Evolutionary conservation across 805 yeast species (phyloP).

Genomic region (Ogataea naganishii): DNA sequence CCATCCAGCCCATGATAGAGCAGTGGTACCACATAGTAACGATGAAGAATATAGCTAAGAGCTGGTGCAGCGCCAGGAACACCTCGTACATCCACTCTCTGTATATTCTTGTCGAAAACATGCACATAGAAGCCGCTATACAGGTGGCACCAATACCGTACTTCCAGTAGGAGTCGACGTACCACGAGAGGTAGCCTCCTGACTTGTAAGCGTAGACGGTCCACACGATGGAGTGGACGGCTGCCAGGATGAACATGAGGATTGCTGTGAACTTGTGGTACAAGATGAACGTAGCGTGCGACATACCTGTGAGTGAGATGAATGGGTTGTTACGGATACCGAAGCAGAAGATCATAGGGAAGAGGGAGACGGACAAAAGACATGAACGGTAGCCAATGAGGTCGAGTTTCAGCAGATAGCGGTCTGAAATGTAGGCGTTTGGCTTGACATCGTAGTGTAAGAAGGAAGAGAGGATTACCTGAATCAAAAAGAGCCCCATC

Average conservation of each 20-base stretch:
- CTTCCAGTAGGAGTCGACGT: slow-evolving; percentile 35
- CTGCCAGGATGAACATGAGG: slow-evolving; percentile 34
- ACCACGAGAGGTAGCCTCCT: slow-evolving; percentile 33
- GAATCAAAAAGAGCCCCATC: slow-evolving; percentile 21
- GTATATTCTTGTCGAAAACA: slow-evolving; percentile 14
- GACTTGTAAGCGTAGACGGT: slow-evolving; percentile 34
- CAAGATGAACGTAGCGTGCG: slow-evolving; percentile 49
- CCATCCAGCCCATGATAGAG: slow-evolving; percentile 31
- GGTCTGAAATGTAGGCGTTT: slow-evolving; percentile 25
- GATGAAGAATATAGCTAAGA: slow-evolving; percentile 29
- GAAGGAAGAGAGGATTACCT: slow-evolving; percentile 22
- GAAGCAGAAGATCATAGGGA: slow-evolving; percentile 54
- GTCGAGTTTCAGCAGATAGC: slow-evolving; percentile 21
- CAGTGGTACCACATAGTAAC: slow-evolving; percentile 33
- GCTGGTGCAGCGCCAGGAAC: slow-evolving; percentile 31
- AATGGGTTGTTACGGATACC: slow-evolving; percentile 71
- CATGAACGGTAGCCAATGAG: slow-evolving; percentile 49
- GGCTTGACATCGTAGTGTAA: slow-evolving; percentile 29
- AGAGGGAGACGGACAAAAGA: slow-evolving; percentile 37
- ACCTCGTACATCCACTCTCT: slow-evolving; percentile 31
- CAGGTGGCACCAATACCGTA: slow-evolving; percentile 23
- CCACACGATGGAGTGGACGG: slow-evolving; percentile 52
- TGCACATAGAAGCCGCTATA: slow-evolving; percentile 8
- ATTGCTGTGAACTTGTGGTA: slow-evolving; percentile 65
- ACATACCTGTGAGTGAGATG: slow-evolving; percentile 51